These are phyloP conservation scores for Coemansia sp. DNA, from an alignment of 192 early-diverging fungal genomes.

Conservation along the genomic window DNA sequence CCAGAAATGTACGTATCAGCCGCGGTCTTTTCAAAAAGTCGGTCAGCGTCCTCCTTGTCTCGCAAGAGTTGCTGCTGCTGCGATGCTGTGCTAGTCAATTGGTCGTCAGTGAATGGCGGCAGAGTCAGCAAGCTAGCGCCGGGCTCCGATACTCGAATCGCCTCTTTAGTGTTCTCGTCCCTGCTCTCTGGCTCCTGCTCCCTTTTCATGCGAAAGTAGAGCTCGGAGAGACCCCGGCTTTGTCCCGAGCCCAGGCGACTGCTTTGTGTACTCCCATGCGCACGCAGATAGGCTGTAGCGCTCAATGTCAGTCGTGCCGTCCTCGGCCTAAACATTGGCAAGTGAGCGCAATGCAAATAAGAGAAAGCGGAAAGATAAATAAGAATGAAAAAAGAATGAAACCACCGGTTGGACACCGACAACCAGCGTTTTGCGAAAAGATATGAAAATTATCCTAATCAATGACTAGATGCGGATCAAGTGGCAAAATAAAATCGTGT, in stretches of 20 bases:
- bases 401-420: too few species aligned
- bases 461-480: not conserved
- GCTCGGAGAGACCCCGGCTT: constrained; percentile 25
- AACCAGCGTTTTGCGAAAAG: too few species aligned
- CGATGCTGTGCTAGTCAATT: not conserved
- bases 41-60: not conserved
- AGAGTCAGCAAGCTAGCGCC: not conserved
- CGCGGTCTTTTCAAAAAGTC: not conserved
- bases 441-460: not conserved
- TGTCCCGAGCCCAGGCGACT: too few species aligned
- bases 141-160: not conserved
- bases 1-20: constrained; percentile 14
- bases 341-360: too few species aligned
- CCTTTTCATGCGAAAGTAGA: constrained; percentile 17
- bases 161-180: constrained; percentile 1
- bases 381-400: too few species aligned
- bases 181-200: not conserved
- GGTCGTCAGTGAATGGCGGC: not conserved
- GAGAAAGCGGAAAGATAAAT: too few species aligned
- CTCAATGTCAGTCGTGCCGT: not conserved
- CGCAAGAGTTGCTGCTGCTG: not conserved
- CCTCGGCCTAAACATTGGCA: not conserved
- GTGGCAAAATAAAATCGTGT: not conserved
- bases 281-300: not conserved
- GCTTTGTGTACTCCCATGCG: not conserved